These are phyloP conservation scores for Fraxinus cuspidata DNA, from an alignment of 257 asterid genomes.

Conservation along the genomic window DNA sequence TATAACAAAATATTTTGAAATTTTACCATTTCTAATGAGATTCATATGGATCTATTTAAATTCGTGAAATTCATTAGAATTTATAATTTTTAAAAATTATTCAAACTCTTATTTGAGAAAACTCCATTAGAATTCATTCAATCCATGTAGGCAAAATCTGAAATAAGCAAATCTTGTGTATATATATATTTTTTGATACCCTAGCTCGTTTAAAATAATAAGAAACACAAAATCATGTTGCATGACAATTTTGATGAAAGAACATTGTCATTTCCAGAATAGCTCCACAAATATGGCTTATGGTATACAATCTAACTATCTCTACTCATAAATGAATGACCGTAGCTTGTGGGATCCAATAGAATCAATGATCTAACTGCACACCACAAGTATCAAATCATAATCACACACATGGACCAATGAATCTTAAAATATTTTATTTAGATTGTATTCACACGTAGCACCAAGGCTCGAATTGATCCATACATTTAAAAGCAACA, in stretches of 20 bases:
- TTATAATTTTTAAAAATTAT: no score
- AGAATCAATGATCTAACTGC: background rate
- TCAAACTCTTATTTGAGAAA: no score
- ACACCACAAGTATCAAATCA: constrained; percentile 17
- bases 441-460: background rate
- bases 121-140: no score
- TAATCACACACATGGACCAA: constrained; percentile 27
- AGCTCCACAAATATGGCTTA: background rate
- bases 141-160: no score
- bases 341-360: constrained; percentile 12
- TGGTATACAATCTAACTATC: background rate
- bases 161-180: no score
- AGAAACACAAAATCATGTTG: background rate
- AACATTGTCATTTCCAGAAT: constrained; percentile 22
- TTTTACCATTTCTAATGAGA: no score
- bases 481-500: background rate
- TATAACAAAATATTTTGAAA: no score
- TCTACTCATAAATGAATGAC: constrained; percentile 1
- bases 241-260: background rate
- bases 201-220: background rate
- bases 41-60: no score
- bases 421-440: constrained; percentile 27
- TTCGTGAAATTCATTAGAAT: no score
- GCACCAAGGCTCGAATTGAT: background rate
- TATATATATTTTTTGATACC: no score